Conservation (phyloP, 345 rosid genomes). For the Euphorbia pulcherrima region DNA sequence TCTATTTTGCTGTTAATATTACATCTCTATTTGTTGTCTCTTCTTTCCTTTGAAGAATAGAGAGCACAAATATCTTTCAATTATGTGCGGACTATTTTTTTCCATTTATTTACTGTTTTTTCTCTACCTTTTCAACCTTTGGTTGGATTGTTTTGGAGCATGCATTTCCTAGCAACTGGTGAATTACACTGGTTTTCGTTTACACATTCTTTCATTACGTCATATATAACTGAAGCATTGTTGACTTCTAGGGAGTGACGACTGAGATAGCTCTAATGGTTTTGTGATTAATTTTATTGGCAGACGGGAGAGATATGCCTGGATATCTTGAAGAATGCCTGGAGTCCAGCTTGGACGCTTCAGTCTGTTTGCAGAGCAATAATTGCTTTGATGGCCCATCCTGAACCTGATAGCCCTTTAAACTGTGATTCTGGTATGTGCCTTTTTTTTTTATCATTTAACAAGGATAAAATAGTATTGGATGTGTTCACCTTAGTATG, state of each 20-base stretch:
- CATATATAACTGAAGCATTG: neutral
- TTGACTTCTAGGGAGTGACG: neutral
- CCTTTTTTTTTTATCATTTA: neutral
- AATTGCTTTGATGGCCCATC: slow-evolving; percentile 97
- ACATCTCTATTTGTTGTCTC: neutral
- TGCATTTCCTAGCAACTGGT: too few species aligned
- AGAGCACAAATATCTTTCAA: neutral
- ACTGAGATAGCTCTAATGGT: neutral
- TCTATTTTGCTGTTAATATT: neutral
- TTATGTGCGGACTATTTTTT: neutral
- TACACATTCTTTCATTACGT: neutral
- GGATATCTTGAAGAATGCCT: slow-evolving; percentile 96
- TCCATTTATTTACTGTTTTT: neutral
- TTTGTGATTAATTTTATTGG: slow-evolving; percentile 14
- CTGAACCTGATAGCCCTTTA: slow-evolving; percentile 91
- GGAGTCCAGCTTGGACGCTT: slow-evolving; percentile 99
- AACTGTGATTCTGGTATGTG: slow-evolving; percentile 93
- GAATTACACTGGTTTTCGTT: neutral
- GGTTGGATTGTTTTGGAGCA: neutral
- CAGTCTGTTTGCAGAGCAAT: slow-evolving; percentile 98
- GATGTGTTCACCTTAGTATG: neutral
- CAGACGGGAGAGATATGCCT: slow-evolving; percentile 98
- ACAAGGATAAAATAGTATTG: neutral
- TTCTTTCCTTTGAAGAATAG: neutral
- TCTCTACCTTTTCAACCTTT: neutral